Conservation (phyloP, 345 rosid genomes). For the Gossypium australe region DNA sequence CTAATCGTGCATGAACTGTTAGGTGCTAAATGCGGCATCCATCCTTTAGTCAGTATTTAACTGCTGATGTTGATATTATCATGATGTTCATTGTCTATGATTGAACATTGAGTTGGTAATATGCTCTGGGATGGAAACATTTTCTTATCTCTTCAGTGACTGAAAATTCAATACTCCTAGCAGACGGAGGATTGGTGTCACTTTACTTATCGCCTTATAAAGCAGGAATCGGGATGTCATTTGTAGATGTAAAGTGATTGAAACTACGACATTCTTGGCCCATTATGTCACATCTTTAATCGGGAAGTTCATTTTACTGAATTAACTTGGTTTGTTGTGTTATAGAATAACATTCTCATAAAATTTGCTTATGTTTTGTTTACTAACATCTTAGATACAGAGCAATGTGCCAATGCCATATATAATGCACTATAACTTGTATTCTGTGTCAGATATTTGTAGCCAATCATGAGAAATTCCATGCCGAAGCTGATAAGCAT, state of each 20-base stretch:
- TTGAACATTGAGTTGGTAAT: background rate
- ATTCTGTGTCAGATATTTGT: constrained; percentile 36
- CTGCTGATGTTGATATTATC: background rate
- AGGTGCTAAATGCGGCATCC: background rate
- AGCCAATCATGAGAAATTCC: constrained; percentile 52
- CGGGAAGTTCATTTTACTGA: background rate
- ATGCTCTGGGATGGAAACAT: background rate
- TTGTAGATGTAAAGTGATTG: background rate
- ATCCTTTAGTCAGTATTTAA: background rate
- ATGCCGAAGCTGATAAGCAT: constrained; percentile 56
- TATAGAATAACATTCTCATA: background rate
- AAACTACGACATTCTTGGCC: background rate
- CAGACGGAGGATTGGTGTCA: background rate
- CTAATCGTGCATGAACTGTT: background rate
- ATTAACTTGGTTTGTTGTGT: background rate
- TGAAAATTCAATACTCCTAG: background rate
- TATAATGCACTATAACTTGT: background rate
- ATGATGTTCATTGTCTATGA: background rate
- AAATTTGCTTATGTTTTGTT: background rate
- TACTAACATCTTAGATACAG: background rate
- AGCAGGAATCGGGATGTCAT: background rate
- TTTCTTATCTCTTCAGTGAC: background rate
- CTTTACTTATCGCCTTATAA: background rate
- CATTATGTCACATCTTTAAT: background rate
- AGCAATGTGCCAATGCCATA: background rate